Conservation (phyloP, 1,139 yeast genomes). For the Candida sanyaensis region DNA sequence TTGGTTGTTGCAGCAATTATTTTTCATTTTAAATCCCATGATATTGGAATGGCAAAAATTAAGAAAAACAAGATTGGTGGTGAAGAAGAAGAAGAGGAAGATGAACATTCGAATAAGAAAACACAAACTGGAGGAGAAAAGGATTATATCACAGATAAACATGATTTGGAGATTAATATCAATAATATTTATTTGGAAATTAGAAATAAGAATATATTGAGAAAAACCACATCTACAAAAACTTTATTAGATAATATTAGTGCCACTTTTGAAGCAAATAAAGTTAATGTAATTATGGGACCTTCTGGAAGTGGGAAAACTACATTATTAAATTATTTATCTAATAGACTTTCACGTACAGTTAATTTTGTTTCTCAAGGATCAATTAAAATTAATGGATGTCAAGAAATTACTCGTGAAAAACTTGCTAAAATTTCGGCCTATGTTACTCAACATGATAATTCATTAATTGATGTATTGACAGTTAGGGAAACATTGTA, state of each 20-base stretch:
- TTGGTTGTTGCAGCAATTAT: conserved; percentile 49
- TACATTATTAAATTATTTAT: conserved; percentile 64
- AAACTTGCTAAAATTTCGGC: conserved; percentile 56
- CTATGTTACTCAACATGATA: conserved; percentile 82
- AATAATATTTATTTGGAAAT: conserved; percentile 23
- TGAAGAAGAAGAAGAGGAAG: conserved; percentile 25
- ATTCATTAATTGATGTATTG: conserved; percentile 63
- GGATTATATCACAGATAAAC: conserved; percentile 7
- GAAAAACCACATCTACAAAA: conserved; percentile 9
- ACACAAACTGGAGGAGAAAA: not conserved
- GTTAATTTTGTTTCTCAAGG: conserved; percentile 26
- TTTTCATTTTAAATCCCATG: conserved; percentile 50
- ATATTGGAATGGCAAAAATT: conserved; percentile 53
- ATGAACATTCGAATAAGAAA: conserved; percentile 1
- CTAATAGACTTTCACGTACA: conserved; percentile 56
- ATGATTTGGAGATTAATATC: conserved; percentile 20
- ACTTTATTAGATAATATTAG: conserved; percentile 45
- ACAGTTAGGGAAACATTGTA: conserved; percentile 78
- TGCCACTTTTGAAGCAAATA: conserved; percentile 60
- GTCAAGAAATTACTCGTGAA: conserved; percentile 38
- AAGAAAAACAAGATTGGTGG: conserved; percentile 36
- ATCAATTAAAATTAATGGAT: conserved; percentile 18
- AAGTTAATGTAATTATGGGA: conserved; percentile 84
- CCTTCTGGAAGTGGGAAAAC: conserved; percentile 91
- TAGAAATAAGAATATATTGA: conserved; percentile 12